phyloP scores from a whole-genome alignment of 2,329 filamentous ascomycete genomes.

The Fusarium robinianum region DNA sequence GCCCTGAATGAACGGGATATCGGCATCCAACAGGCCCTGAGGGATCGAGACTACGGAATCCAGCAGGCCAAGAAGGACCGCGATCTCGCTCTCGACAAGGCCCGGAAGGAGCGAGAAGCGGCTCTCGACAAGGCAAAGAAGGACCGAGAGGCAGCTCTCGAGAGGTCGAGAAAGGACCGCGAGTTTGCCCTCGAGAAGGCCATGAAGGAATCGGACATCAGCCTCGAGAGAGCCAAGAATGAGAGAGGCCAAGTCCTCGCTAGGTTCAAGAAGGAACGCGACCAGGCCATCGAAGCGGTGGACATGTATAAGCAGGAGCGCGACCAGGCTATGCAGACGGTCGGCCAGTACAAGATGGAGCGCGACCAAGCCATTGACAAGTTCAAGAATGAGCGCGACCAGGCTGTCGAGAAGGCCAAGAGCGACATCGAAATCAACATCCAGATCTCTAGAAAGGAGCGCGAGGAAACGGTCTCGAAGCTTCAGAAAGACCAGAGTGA shows the following conservation, averaged over 20 bases:
- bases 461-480: background rate
- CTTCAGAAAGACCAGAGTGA: constrained; percentile 30
- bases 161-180: too few relatives aligned
- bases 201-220: too few relatives aligned
- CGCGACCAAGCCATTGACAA: background rate
- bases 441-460: constrained; percentile 25
- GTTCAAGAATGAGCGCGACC: constrained; percentile 27
- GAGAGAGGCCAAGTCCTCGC: constrained; percentile 6
- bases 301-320: constrained; percentile 26
- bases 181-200: too few relatives aligned
- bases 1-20: too few relatives aligned
- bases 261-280: constrained; percentile 26
- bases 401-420: constrained; percentile 23
- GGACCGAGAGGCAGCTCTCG: too few relatives aligned
- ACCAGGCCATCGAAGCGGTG: constrained; percentile 20
- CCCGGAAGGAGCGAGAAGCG: constrained; percentile 7
- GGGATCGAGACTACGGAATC: constrained; percentile 10
- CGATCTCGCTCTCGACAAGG: constrained; percentile 5
- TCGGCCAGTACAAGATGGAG: constrained; percentile 28
- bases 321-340: constrained; percentile 1
- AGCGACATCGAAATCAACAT: constrained; percentile 3
- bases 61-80: constrained; percentile 17
- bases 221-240: too few relatives aligned
- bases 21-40: too few relatives aligned
- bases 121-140: constrained; percentile 5